Percentiles rank a stretch among this genome's conserved stretches.
Conservation (phyloP, 2,329 filamentous ascomycete genomes). For the Xylaria sp. region DNA sequence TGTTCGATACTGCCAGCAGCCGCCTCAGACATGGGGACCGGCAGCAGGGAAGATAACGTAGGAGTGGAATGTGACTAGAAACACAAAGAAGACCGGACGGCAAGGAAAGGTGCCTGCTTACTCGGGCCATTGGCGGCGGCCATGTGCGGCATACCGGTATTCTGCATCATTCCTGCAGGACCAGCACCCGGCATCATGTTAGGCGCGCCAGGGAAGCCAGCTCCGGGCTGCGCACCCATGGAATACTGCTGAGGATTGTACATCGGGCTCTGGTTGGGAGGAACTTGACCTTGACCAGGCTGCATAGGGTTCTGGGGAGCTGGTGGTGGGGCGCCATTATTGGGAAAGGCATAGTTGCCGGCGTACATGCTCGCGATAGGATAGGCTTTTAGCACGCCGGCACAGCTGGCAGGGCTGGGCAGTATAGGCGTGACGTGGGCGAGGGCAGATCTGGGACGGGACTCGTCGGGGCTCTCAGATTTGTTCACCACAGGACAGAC, state of each 20-base stretch:
- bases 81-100: conserved; percentile 25
- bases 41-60: conserved; percentile 18
- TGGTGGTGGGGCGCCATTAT: conserved; percentile 49
- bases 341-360: conserved; percentile 58
- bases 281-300: conserved; percentile 43
- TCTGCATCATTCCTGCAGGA: conserved; percentile 66
- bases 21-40: conserved; percentile 17
- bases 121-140: conserved; percentile 59
- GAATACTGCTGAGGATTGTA: conserved; percentile 62
- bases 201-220: conserved; percentile 52
- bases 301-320: conserved; percentile 49
- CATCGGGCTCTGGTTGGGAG: conserved; percentile 51
- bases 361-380: conserved; percentile 54
- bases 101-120: conserved; percentile 46
- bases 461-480: conserved; percentile 35
- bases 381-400: conserved; percentile 32
- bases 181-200: conserved; percentile 59
- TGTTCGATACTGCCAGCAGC: conserved; percentile 18
- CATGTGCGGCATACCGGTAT: conserved; percentile 62
- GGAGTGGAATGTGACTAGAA: conserved; percentile 15
- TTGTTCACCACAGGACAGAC: conserved; percentile 29
- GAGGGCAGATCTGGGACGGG: conserved; percentile 34
- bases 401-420: conserved; percentile 38
- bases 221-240: conserved; percentile 51
- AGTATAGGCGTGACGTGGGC: conserved; percentile 28